These are phyloP conservation scores for Mortierella claussenii DNA, from an alignment of 192 early-diverging fungal species.

Conservation along the genomic window DNA sequence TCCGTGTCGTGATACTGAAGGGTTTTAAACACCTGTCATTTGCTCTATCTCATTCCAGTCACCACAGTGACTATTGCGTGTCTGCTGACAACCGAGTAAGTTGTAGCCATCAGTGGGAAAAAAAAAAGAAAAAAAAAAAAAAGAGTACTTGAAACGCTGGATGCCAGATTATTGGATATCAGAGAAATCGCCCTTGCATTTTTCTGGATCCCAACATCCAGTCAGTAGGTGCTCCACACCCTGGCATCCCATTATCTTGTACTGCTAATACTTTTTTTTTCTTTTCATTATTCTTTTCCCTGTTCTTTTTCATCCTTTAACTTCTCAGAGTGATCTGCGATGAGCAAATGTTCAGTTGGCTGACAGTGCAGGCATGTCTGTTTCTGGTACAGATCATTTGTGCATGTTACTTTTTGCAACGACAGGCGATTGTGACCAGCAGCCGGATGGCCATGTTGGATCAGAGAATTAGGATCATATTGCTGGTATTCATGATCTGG, in stretches of 20 bases:
- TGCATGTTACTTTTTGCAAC: slow-evolving; percentile 31
- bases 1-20: too few species aligned
- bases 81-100: slow-evolving; percentile 40
- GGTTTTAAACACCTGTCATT: slow-evolving; percentile 38
- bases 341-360: slow-evolving; percentile 52
- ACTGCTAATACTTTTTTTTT: background rate
- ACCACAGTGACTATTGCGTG: slow-evolving; percentile 39
- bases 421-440: slow-evolving; percentile 36
- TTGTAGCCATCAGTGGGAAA: too few species aligned
- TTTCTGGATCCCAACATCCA: too few species aligned
- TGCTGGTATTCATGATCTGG: slow-evolving; percentile 46
- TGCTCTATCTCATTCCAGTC: slow-evolving; percentile 47
- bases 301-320: too few species aligned
- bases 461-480: slow-evolving; percentile 29
- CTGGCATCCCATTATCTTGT: too few species aligned
- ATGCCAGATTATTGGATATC: too few species aligned
- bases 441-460: slow-evolving; percentile 25
- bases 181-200: too few species aligned
- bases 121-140: slow-evolving; percentile 9
- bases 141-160: too few species aligned
- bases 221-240: too few species aligned
- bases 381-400: slow-evolving; percentile 35
- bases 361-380: slow-evolving; percentile 41
- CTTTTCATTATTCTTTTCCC: background rate
- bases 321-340: slow-evolving; percentile 46